Evolutionary conservation across 140 eudicot species (phyloP).

Genomic region (Stevia rebaudiana): DNA sequence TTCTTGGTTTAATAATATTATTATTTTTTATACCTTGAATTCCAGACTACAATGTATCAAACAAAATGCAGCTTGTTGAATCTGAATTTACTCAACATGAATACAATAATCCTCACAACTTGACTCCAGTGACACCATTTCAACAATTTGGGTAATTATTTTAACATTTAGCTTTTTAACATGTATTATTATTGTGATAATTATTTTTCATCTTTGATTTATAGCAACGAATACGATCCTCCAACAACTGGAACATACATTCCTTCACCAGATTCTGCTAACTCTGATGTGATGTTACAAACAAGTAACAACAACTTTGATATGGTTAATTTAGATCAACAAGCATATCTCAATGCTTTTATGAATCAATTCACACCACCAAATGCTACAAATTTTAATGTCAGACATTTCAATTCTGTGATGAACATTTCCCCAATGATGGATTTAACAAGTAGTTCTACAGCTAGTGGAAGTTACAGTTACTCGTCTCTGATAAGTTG

Average conservation of each 20-base stretch:
- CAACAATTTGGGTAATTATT: slow-evolving; percentile 44
- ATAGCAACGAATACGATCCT: slow-evolving; percentile 24
- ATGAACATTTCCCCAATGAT: slow-evolving; percentile 10
- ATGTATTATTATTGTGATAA: not conserved
- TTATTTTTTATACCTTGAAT: slow-evolving; percentile 1
- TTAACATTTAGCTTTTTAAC: not conserved
- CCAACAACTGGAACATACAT: slow-evolving; percentile 24
- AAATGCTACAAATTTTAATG: not conserved
- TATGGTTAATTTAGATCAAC: slow-evolving; percentile 25
- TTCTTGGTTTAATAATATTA: slow-evolving; percentile 30
- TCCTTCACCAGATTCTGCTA: slow-evolving; percentile 34
- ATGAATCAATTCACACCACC: slow-evolving; percentile 23
- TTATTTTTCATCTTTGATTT: not conserved
- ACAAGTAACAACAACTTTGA: slow-evolving; percentile 11
- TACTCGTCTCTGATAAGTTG: not conserved
- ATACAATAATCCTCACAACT: slow-evolving; percentile 26
- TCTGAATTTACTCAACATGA: slow-evolving; percentile 15
- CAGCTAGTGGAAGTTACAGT: slow-evolving; percentile 4
- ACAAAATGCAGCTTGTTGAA: slow-evolving; percentile 6
- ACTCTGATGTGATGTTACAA: slow-evolving; percentile 19
- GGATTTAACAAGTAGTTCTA: slow-evolving; percentile 6
- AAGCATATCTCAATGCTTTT: slow-evolving; percentile 18
- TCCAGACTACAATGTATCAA: slow-evolving; percentile 14
- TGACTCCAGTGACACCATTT: slow-evolving; percentile 45
- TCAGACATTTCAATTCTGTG: not conserved